Evolutionary conservation across 495 filamentous ascomycete species (phyloP).

Genomic region (Hypoxylon lienhwacheense): DNA sequence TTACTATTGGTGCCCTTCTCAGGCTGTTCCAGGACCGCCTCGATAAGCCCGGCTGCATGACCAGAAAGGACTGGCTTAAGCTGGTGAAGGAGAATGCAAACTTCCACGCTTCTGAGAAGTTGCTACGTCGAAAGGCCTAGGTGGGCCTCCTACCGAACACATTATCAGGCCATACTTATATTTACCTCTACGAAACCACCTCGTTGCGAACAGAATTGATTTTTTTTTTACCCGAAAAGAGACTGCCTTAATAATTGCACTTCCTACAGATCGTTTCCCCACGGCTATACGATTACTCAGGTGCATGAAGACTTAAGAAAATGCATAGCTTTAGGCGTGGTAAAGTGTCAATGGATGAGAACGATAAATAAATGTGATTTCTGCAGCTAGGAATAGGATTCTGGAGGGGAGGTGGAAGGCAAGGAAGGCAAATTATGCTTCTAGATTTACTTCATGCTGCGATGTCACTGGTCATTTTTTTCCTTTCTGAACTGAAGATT

Average conservation of each 20-base stretch:
- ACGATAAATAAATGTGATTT: background rate
- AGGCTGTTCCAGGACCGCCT: constrained; percentile 63
- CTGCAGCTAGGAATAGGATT: background rate
- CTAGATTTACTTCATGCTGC: background rate
- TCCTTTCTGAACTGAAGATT: constrained; percentile 1
- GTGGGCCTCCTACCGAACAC: background rate
- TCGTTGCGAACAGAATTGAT: background rate
- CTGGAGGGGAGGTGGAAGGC: background rate
- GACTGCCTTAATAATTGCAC: background rate
- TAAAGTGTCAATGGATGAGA: background rate
- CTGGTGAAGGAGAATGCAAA: constrained; percentile 55
- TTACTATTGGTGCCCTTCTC: constrained; percentile 63
- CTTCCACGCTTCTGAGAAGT: constrained; percentile 46
- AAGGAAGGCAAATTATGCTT: background rate
- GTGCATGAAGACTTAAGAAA: background rate
- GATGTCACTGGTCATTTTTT: background rate
- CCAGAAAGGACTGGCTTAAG: constrained; percentile 54
- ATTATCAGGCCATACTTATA: background rate
- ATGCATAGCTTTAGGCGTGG: constrained; percentile 3
- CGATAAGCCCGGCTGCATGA: constrained; percentile 47
- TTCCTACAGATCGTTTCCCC: background rate
- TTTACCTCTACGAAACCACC: background rate
- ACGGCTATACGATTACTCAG: too few relatives aligned
- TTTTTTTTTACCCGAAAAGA: background rate
- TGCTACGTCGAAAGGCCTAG: constrained; percentile 48